phyloP scores from a whole-genome alignment of 129 eudicot species.

The Pseudognaphalium luteoalbum region DNA sequence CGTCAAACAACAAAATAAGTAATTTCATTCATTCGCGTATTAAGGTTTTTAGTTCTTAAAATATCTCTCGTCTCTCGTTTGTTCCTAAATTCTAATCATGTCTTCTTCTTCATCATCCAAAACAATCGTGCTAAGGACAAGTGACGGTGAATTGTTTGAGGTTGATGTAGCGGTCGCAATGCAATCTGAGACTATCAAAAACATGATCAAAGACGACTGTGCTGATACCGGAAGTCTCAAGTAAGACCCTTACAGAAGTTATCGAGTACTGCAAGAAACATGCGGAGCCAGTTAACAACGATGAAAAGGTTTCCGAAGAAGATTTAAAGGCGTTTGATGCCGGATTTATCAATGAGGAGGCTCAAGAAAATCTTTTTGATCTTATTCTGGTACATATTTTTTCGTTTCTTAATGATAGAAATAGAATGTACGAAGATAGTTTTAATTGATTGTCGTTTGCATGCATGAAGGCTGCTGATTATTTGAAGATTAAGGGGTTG shows the following conservation, averaged over 20 bases:
- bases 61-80: no score
- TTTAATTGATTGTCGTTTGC: no score
- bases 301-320: slow-evolving; percentile 18
- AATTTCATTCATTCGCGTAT: no score
- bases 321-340: slow-evolving; percentile 51
- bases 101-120: background rate
- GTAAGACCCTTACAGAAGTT: background rate
- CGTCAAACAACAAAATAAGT: no score
- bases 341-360: slow-evolving; percentile 46
- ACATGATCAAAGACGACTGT: background rate
- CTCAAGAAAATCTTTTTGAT: slow-evolving; percentile 50
- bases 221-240: background rate
- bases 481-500: slow-evolving; percentile 61
- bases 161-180: background rate
- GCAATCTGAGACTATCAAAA: background rate
- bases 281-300: background rate
- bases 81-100: background rate
- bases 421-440: no score
- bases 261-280: background rate
- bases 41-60: no score
- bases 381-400: slow-evolving; percentile 33
- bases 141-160: background rate
- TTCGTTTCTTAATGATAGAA: no score
- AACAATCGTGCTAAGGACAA: background rate
- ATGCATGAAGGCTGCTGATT: slow-evolving; percentile 49